Evolutionary conservation across 306 rosid species (phyloP), one percentile per base, ranked within the genome.

Genomic region (Elaeagnus macrophylla): DNA sequence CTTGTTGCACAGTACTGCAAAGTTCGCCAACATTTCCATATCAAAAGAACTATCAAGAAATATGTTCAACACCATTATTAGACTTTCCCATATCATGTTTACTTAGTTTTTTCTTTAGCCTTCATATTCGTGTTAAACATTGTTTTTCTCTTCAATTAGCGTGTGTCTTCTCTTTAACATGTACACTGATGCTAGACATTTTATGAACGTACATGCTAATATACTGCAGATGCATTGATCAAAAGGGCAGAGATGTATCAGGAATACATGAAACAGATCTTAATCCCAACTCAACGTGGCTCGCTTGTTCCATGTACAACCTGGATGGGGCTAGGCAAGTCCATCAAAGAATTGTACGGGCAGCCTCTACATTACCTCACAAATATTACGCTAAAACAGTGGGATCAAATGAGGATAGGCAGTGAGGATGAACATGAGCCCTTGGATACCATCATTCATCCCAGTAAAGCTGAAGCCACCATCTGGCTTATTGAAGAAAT

Each of bases 281-380:
- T 89, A 43, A 69, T 91, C 65, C 99, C 99, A 10, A 67, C 54
- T 11, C 67, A 18, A 19, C 89, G 94, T 40, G 99, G 96, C 42
- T 80, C 96, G 40, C 64, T 84, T 14, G 81, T 91, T 56, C 96
- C 96, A 5, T 91, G 63, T 66, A 80, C 67, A 38, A 64, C 99
- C 20, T 91, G 99, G 99, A 75, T 72, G 78, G 95, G 94, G 57
- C 56, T 91, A 48, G 96, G 94, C 42, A 82, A 69, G 62, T 91
- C 95, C 66, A 73, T 91, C 12, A 91, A 91, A 77, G 75, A 80
- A 66, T 50, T 91, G 39, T 91, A 84, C 46, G 79, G 87, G 44
- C 97, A 91, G 64, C 97, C 95, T 57, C 76, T 86, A 66, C 97
- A 91, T 75, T 91, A 84, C 84, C 91, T 82, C 59, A 91, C 97